Evolutionary conservation across 345 rosid species (phyloP), one percentile per base, ranked within the genome.

Genomic region (Sisymbrium altissimum): DNA sequence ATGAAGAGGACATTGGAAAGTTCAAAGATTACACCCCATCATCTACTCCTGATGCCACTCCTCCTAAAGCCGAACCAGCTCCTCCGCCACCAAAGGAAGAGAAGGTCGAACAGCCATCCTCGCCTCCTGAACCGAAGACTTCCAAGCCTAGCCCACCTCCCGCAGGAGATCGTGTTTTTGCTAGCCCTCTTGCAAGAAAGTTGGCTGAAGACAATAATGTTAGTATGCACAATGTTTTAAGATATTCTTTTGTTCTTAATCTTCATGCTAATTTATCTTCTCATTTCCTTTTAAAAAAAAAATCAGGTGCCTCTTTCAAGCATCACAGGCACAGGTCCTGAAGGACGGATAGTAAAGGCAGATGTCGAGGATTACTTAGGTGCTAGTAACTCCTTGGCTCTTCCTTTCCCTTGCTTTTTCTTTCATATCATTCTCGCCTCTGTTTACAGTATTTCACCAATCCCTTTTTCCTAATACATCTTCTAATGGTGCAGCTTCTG

Each of bases 331-430:
- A 90, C 99, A 7, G 99, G 98, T 80, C 90, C 92, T 70, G 97
- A 90, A 72, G 98, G 97, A 74, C 82, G 64, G 66, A 88, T 95
- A 63, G 87, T 91, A 71, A 95, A 92, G 83, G 97, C 96, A 57
- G 99, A 95, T 83, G 75, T 95, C 54, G 99, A 95, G 65, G 99
- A 92, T 53, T 92, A 86, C 83, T 81, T 95, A 80, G 96, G 99
- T 91, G 86, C 59, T 41, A 21, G 36, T 9, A 30, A 62, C 64
- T 66, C 68, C 19, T 46, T 5, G 15, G n/a, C 61, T 44, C 63
- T 35, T 66, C 70, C 25, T 43, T 44, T 62, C 53, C 19, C 15
- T 72, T 29, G 1, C 21, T 50, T 52, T 56, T 18, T 35, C 30
- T 66, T 11, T 52, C 48, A 43, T 45, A 25, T 27, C 53, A 11